Base-by-base conservation (phyloP, 495 filamentous ascomycete species). In the Pyronema omphalodes region DNA sequence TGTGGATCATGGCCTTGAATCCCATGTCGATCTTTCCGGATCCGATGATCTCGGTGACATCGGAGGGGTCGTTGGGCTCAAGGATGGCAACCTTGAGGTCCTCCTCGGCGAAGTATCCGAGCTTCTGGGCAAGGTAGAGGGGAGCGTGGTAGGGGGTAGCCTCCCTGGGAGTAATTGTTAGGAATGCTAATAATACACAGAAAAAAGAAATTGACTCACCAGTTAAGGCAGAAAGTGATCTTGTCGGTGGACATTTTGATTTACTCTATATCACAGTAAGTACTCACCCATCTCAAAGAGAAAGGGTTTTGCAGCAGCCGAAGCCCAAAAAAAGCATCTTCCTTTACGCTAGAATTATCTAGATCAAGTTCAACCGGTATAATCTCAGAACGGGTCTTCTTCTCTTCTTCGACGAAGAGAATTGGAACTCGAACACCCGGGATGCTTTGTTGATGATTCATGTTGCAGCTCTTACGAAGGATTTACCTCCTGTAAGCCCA, bases 331-430 rank as follows among this genome's bases (percentile, higher is more conserved):
- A 47, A 47, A 47, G 44, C 44, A 47, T 47, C 23, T 19, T 47
- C 44, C 75, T 79, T 82, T 83, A 77, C 80, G 80, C 80, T 82
- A 78, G 79, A 76, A 83, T 83, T 82, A 79, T 81, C 80, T 79
- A 82, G 80, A 82, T 83, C 80, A 83, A 82, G 80, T 83, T 82
- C 68, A 70, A 71, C 77, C 76, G 76, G 76, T 79, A 74, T 79
- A 74, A 72, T 79, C 76, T 79, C 76, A 79, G 76, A 75, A 74
- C 74, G 64, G 67, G 36, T 43, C 58, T 66, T 37, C 51, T 37
- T 40, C 35, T 57, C 58, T 44, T 11, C 23, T 46, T 36, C n/a
- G 48, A 44, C 51, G 36, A 34, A 44, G 44, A 37, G 49, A 53
- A 39, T 29, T 29, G 23, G 23, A 29, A 29, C 23, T 29, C 58